phyloP scores from a whole-genome alignment of 352 stramenopile species.

The Phytophthora sp. region DNA sequence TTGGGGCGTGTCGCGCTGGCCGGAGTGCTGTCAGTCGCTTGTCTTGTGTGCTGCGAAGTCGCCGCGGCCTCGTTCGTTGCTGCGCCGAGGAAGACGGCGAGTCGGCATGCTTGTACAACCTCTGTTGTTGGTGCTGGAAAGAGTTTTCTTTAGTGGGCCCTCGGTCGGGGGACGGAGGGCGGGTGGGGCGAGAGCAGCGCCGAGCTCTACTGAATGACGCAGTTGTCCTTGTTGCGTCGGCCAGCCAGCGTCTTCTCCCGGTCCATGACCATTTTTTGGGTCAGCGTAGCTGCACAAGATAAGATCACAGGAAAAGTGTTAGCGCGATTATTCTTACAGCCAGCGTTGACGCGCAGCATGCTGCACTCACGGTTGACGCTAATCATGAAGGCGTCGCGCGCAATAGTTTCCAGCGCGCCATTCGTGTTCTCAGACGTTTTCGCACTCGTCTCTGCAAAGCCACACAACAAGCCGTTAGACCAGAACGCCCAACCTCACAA shows the following conservation, averaged over 20 bases:
- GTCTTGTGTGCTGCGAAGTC: conserved; percentile 30
- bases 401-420: conserved; percentile 85
- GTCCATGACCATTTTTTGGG: conserved; percentile 81
- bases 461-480: conserved; percentile 18
- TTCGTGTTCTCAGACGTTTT: conserved; percentile 91
- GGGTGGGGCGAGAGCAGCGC: neutral
- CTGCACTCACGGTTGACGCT: conserved; percentile 81
- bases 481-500: neutral
- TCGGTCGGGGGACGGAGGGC: neutral
- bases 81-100: conserved; percentile 31
- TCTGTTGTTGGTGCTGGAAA: conserved; percentile 50
- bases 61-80: conserved; percentile 18
- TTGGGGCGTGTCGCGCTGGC: neutral
- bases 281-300: conserved; percentile 57
- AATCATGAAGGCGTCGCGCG: conserved; percentile 84
- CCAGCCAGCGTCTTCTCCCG: conserved; percentile 77
- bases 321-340: neutral
- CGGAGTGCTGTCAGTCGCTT: conserved; percentile 15
- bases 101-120: conserved; percentile 45
- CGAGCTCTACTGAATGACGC: conserved; percentile 61
- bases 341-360: neutral
- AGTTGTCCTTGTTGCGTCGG: conserved; percentile 83
- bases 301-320: conserved; percentile 8
- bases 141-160: conserved; percentile 36
- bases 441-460: conserved; percentile 82